Conservation (phyloP, 495 filamentous ascomycete species). For the Penicillium daleae region DNA sequence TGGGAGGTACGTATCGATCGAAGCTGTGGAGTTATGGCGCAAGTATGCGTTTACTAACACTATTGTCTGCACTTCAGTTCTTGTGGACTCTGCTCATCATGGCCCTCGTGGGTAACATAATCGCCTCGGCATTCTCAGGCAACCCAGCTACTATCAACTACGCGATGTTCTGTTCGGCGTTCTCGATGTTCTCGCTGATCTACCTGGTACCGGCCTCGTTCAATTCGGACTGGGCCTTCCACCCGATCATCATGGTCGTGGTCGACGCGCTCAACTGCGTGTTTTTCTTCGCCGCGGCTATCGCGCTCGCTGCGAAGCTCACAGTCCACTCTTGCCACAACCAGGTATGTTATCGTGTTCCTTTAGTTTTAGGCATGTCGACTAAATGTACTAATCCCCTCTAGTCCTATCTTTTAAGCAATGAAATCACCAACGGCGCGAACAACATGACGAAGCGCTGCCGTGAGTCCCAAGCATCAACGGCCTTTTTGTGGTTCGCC, state of each 20-base stretch:
- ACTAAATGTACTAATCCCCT: not conserved
- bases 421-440: constrained; percentile 64
- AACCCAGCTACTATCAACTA: constrained; percentile 65
- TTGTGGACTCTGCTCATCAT: constrained; percentile 68
- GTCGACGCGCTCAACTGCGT: constrained; percentile 64
- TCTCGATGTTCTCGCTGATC: constrained; percentile 65
- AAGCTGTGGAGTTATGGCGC: not conserved
- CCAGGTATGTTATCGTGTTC: constrained; percentile 47
- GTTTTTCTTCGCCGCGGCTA: constrained; percentile 67
- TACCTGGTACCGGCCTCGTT: constrained; percentile 61
- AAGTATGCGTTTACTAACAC: not conserved
- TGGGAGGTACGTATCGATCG: constrained; percentile 42
- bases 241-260: constrained; percentile 58
- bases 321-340: constrained; percentile 65
- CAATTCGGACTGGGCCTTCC: constrained; percentile 49
- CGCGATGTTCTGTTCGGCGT: constrained; percentile 66
- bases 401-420: constrained; percentile 53
- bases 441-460: constrained; percentile 59
- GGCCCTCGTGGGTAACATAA: constrained; percentile 71
- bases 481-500: constrained; percentile 74
- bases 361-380: too few relatives aligned
- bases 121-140: constrained; percentile 55
- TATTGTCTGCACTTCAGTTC: constrained; percentile 48
- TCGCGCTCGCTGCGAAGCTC: constrained; percentile 66
- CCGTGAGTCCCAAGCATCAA: constrained; percentile 68